These are phyloP conservation scores for Diplodia seriata DNA, from an alignment of 2,329 filamentous ascomycete species.

Conservation along the genomic window DNA sequence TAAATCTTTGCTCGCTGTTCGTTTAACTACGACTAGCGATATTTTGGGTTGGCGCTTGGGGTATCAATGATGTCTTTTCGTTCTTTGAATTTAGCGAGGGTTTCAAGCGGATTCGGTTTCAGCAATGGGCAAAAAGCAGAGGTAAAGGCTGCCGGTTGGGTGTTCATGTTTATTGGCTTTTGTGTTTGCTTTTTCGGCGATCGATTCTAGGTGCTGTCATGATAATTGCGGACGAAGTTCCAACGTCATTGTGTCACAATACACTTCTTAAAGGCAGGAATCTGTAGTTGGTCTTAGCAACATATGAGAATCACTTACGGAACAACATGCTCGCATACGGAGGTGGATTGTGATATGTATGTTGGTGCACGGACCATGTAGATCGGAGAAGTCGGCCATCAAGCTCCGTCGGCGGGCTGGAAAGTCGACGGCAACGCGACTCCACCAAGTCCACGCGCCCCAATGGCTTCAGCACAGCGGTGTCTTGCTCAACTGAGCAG, in stretches of 20 bases:
- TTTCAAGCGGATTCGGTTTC: not conserved
- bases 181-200: not conserved
- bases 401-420: conserved; percentile 25
- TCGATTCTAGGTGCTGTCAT: not conserved
- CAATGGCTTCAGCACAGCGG: conserved; percentile 47
- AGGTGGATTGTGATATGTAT: not conserved
- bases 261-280: not conserved
- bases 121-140: conserved; percentile 20
- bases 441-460: conserved; percentile 23
- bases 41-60: conserved; percentile 3
- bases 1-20: conserved; percentile 10
- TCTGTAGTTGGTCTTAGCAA: conserved; percentile 20
- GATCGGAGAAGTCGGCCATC: conserved; percentile 21
- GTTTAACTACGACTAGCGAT: not conserved
- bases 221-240: conserved; percentile 16
- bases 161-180: conserved; percentile 16
- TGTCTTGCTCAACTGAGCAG: conserved; percentile 46
- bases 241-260: conserved; percentile 6
- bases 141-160: conserved; percentile 14
- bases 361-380: not conserved
- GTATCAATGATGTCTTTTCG: conserved; percentile 1
- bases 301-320: conserved; percentile 5
- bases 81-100: conserved; percentile 8
- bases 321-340: not conserved
- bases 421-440: conserved; percentile 28